Base-by-base conservation (phyloP, 1,139 yeast genomes). In the Protomyces gravidus region DNA sequence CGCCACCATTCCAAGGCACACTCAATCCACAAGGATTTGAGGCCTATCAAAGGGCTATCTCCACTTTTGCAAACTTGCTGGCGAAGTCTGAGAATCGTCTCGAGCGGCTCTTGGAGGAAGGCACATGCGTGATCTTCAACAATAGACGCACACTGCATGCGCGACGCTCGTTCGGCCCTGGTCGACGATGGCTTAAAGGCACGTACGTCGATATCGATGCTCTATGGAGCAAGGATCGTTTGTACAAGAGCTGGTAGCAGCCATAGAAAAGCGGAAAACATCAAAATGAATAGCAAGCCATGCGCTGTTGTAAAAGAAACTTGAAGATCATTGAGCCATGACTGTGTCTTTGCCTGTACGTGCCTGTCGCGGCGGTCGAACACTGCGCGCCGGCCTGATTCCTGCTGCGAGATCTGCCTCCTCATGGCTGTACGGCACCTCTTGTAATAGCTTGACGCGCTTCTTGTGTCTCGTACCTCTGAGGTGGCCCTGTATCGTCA, bases 1-100 rank as follows among this genome's bases (percentile, higher is more conserved):
- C 94, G 1, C 95, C 95, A 1, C 94, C 94, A 11, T 87, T 86
- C 74, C 95, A 87, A 68, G 94, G 89, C 0, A 89, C 85, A 62
- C 71, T 58, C 25, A 45, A 47, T 33, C 25, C 55, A 0, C 50
- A 32, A 25, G 66, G 69, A 4, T 65, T 65, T 27, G 25, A 61
- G 28, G 46, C 36, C 26, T 66, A 66, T 53, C 45, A 65, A n/a
- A 42, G 50, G 7, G 68, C 68, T 5, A 64, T 55, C 30, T 70
- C 74, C 45, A 62, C 76, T 26, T 87, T 87, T 69, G 95, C 86
- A 66, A 75, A 76, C 3, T 79, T 76, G 62, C 77, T 86, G 48
- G 79, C 82, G 61, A 75, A 78, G 59, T 81, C 83, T 0, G 69
- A 68, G 11, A 82, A 86, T 68, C 86, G 83, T 64, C 75, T 79